Evolutionary conservation across 148 eudicot genomes (phyloP), one percentile per base, ranked within the genome.

Genomic region (Oxyria digyna): DNA sequence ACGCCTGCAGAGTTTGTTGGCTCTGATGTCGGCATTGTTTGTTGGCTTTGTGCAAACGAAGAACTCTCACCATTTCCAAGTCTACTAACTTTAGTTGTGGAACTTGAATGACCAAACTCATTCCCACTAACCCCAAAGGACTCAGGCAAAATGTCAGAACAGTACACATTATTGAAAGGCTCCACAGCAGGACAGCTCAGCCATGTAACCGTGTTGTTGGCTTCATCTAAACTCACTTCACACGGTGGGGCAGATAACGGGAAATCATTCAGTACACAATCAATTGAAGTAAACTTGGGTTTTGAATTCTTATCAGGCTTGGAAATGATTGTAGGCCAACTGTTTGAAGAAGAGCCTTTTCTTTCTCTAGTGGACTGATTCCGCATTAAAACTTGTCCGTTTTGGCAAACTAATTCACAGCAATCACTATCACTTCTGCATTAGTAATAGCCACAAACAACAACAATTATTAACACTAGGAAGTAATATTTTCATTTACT

Each of bases 401-500:
- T 65, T 9, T 88, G 85, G 86, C 96, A 93, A 41, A 87, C 86
- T 74, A 93, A 83, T 77, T 93, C 98, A 69, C 81, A 74, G 33
- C 79, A 75, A 35, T 80, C 87, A 71, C 78, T 68, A 38, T 80
- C 84, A 24, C 77, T 76, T 69, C 98, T 93, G 87, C 86, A 77
- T 55, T 23, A 37, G 6, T 73, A 38, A 38, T 7, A 48, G 52
- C 26, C 72, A 76, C 54, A 43, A 42, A 38, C 41, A 38, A 38
- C 41, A 38, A 38, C 4, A 1, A 1, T 0, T 38, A 0, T 38
- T 38, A 38, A 7, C 9, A 38, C 41, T 38, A 5, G 37, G 41
- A 38, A 38, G 41, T 4, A 38, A 2, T 38, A 35, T 35, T 35
- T 35, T 35, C n/a, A n/a, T n/a, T 6, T 8, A 55, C 62, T 0